Evolutionary conservation across 2,329 filamentous ascomycete genomes (phyloP), one percentile per base, ranked within the genome.

Genomic region (Trichoderma cornu-damae): DNA sequence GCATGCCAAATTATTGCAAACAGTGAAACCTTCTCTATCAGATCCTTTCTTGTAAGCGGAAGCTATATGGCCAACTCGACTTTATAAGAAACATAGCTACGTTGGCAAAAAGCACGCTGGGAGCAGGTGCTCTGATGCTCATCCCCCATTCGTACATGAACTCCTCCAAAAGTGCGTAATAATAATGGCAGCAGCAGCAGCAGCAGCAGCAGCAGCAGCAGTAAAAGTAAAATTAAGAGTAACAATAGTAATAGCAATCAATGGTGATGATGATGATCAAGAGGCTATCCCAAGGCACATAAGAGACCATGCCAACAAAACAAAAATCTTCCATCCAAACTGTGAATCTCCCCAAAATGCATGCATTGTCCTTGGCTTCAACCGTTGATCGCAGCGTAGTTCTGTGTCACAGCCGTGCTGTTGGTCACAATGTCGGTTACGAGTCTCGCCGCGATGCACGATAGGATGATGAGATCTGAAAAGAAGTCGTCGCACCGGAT

Each of bases 401-500:
- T 30, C 9, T 30, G 28, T 9, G 28, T 30, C 28, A 44, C 47
- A 6, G 32, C 47, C 18, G 47, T 49, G 22, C 24, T 12, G 32
- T n/a, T 26, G 32, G 22, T 49, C 12, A 26, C 20, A 18, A 49
- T 49, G 32, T 35, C 22, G 30, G 47, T 49, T 8, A 26, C 47
- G 8, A 24, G 47, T 26, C 18, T 49, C 47, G 47, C 47, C 11
- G 47, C 47, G 14, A 49, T 37, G 34, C 20, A 24, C 20, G 51
- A 54, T 12, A 69, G 9, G 4, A 68, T 14, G 3, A 67, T 53
- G 6, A 64, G 57, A 1, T 64, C 61, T 4, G 57, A n/a, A 3
- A 65, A 63, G 34, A 61, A 62, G 3, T 63, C 62, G 14, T 67
- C 67, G 14, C 64, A 63, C 2, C 44, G 57, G 0, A 63, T 63